These are phyloP conservation scores for Saturnispora gosingensis DNA, from an alignment of 805 yeast species.

Conservation along the genomic window DNA sequence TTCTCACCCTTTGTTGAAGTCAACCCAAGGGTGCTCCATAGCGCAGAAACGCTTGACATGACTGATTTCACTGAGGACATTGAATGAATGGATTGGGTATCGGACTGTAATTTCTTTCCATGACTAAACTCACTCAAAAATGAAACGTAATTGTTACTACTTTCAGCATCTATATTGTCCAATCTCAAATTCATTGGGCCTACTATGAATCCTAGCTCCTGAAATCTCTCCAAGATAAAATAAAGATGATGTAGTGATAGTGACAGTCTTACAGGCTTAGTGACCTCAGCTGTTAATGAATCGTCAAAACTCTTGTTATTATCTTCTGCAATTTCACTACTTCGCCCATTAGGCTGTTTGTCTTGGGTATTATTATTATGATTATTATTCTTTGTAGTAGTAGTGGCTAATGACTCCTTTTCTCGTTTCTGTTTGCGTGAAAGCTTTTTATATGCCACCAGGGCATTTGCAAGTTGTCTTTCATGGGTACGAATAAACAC, in stretches of 20 bases:
- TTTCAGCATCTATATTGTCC: slow-evolving; percentile 45
- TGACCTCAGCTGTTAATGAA: slow-evolving; percentile 7
- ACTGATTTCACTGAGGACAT: slow-evolving; percentile 49
- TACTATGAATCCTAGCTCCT: slow-evolving; percentile 38
- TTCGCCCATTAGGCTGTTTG: not conserved
- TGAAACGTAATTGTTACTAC: slow-evolving; percentile 44
- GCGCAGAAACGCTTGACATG: slow-evolving; percentile 36
- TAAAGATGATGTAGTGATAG: slow-evolving; percentile 57
- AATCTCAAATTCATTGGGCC: slow-evolving; percentile 56
- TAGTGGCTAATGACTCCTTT: not conserved
- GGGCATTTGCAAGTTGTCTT: slow-evolving; percentile 49
- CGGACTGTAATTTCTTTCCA: slow-evolving; percentile 27
- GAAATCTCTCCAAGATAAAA: slow-evolving; percentile 48
- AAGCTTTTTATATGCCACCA: slow-evolving; percentile 41
- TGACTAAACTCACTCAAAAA: slow-evolving; percentile 47
- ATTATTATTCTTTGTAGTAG: not conserved
- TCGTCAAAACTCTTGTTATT: slow-evolving; percentile 10
- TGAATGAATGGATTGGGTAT: slow-evolving; percentile 43
- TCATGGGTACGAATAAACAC: slow-evolving; percentile 47
- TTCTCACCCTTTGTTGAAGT: slow-evolving; percentile 38
- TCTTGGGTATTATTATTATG: not conserved
- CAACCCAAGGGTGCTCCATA: slow-evolving; percentile 29
- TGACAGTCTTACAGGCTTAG: slow-evolving; percentile 46
- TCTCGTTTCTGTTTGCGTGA: slow-evolving; percentile 12
- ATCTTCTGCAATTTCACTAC: not conserved